These are phyloP conservation scores for Aspergillus haitiensis DNA, from an alignment of 495 filamentous ascomycete species.

Conservation along the genomic window DNA sequence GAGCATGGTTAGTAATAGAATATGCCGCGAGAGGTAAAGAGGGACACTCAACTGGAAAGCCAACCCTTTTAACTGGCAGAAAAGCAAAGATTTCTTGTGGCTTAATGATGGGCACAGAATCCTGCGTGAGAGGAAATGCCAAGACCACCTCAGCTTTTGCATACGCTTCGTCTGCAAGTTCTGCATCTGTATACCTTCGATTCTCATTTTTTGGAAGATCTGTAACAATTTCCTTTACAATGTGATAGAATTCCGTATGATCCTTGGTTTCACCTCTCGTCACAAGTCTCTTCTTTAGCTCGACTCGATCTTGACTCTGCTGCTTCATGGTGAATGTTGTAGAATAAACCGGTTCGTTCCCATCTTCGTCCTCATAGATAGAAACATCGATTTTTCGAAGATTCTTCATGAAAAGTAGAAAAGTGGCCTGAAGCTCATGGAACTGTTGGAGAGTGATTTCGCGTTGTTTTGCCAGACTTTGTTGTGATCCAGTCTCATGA, in stretches of 20 bases:
- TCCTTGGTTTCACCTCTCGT: background rate
- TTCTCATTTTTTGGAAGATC: conserved; percentile 34
- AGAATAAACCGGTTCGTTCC: conserved; percentile 1
- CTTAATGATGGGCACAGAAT: conserved; percentile 26
- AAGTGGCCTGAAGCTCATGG: conserved; percentile 31
- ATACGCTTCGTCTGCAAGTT: conserved; percentile 22
- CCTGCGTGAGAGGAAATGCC: conserved; percentile 39
- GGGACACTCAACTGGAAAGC: conserved; percentile 29
- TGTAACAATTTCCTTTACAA: conserved; percentile 19
- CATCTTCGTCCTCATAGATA: conserved; percentile 25
- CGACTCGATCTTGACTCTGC: background rate
- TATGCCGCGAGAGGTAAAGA: background rate
- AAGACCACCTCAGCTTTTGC: conserved; percentile 34
- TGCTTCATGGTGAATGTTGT: conserved; percentile 14
- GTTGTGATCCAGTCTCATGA: conserved; percentile 23
- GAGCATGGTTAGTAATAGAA: conserved; percentile 13
- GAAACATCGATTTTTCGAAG: conserved; percentile 31
- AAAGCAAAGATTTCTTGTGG: conserved; percentile 39
- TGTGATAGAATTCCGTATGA: conserved; percentile 24
- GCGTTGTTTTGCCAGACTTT: conserved; percentile 14
- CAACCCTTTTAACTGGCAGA: conserved; percentile 35
- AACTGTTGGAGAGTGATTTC: conserved; percentile 33
- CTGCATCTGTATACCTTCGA: conserved; percentile 24
- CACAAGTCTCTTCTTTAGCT: conserved; percentile 9
- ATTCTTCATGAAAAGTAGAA: conserved; percentile 43